Evolutionary conservation across 345 rosid genomes (phyloP), one percentile per base, ranked within the genome.

Genomic region (Theobroma cacao): DNA sequence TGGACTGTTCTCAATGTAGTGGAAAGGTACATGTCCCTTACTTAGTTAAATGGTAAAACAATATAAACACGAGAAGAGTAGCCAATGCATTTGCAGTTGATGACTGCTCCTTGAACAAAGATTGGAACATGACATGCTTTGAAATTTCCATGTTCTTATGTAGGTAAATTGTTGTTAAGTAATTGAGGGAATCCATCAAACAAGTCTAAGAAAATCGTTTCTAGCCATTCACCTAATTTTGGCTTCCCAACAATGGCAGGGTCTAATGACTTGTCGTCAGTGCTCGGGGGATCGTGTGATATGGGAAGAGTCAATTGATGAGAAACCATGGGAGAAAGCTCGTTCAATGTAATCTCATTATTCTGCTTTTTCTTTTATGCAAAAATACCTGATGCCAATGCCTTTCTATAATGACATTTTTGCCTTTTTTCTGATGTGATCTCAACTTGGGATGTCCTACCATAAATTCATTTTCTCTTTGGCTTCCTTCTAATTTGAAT

Each of bases 221-320:
- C 18, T 70, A 50, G 8, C 20, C 9, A 20, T 75, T 45, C 10
- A 55, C 41, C 77, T 22, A n/a, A 63, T 69, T 52, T 62, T 7
- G 28, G 38, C 31, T 45, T 38, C 18, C 52, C 33, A 33, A 18
- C 77, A 38, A 52, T 80, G 61, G 77, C 83, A 95, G 98, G 98
- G 98, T 75, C 86, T 90, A 79, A 88, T 90, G 89, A 92, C 93
- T 66, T 95, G 98, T 84, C 73, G 22, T 18, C 89, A 82, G 68
- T 95, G 98, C 86, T 88, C 80, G 70, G 98, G 98, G 20, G 98
- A 95, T 70, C 87, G 98, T 79, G 98, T 95, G 43, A 86, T 92
- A 78, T 95, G 98, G 98, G 94, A 92, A 83, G 98, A 95, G 89
- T 91, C 94, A 45, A 91, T 93, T 40, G 98, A 95, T 55, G 98